Evolutionary conservation across 225 moss, liverwort and hornwort genomes (phyloP).

Genomic region (Bryum argenteum): DNA sequence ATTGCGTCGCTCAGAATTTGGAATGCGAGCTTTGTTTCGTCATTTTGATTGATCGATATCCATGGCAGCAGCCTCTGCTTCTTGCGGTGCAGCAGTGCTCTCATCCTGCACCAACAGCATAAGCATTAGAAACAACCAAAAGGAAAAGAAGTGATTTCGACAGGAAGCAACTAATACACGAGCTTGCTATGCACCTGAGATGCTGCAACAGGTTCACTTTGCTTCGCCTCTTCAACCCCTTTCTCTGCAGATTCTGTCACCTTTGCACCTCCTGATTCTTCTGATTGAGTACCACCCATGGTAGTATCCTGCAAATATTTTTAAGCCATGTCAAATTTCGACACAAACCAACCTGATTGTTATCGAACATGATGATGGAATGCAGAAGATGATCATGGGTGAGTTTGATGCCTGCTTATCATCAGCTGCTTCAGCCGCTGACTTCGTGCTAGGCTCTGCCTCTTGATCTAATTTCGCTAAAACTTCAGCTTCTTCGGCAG

Average conservation of each 20-base stretch:
- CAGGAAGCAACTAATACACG: neutral
- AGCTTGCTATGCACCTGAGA: conserved; percentile 34
- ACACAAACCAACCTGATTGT: neutral
- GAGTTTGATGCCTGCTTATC: conserved; percentile 23
- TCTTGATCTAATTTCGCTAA: conserved; percentile 37
- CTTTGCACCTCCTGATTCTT: conserved; percentile 14
- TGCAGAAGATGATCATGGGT: neutral
- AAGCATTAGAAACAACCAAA: conserved; percentile 10
- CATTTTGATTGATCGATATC: conserved; percentile 35
- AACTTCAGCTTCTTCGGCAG: conserved; percentile 53
- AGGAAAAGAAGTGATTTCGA: neutral
- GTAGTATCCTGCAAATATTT: conserved; percentile 32
- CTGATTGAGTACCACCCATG: conserved; percentile 22
- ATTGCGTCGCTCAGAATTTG: conserved; percentile 3
- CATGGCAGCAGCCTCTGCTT: conserved; percentile 36
- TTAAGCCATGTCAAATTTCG: too few relatives aligned
- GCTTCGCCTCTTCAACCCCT: conserved; percentile 25
- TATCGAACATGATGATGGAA: neutral
- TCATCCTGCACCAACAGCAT: conserved; percentile 36
- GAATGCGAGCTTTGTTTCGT: neutral
- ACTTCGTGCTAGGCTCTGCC: conserved; percentile 23
- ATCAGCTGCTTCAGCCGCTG: conserved; percentile 10
- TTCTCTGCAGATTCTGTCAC: conserved; percentile 28
- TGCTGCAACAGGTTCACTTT: conserved; percentile 25
- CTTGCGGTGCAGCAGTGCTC: conserved; percentile 29